Conservation (phyloP, 2,329 filamentous ascomycete species). For the Pseudonectria foliicola region DNA sequence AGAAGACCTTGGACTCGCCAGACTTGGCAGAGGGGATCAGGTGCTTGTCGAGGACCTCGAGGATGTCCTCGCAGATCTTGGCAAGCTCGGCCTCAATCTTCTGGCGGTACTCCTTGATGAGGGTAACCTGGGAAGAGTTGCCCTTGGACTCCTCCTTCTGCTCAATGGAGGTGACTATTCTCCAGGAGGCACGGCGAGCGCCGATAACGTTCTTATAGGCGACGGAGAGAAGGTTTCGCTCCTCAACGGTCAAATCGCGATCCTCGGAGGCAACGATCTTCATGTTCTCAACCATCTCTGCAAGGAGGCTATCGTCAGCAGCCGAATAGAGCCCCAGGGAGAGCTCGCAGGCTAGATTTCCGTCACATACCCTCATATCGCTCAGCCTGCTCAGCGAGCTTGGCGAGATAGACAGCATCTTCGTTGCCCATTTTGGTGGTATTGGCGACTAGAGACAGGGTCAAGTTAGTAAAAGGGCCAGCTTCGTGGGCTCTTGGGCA, state of each 20-base stretch:
- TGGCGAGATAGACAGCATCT: slow-evolving; percentile 98
- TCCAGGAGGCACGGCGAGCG: slow-evolving; percentile 95
- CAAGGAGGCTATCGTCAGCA: slow-evolving; percentile 65
- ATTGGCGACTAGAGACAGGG: slow-evolving; percentile 18
- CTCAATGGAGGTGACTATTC: slow-evolving; percentile 99
- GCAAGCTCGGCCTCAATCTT: slow-evolving; percentile 98
- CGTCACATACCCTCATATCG: slow-evolving; percentile 85
- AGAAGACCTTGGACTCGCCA: slow-evolving; percentile 99
- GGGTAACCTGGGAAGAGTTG: slow-evolving; percentile 85
- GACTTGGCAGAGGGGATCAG: slow-evolving; percentile 94
- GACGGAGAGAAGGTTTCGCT: slow-evolving; percentile 97
- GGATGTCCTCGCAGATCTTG: slow-evolving; percentile 96
- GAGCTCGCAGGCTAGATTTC: slow-evolving; percentile 1
- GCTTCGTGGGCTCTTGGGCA: background rate
- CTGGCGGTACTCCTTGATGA: slow-evolving; percentile 94
- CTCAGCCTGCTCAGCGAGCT: slow-evolving; percentile 99
- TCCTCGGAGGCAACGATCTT: slow-evolving; percentile 95
- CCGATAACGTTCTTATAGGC: slow-evolving; percentile 99
- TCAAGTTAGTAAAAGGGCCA: slow-evolving; percentile 18
- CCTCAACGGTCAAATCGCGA: slow-evolving; percentile 82
- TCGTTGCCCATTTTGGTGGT: slow-evolving; percentile 89
- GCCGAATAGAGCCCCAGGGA: slow-evolving; percentile 1
- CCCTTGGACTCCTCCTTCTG: slow-evolving; percentile 99
- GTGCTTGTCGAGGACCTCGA: slow-evolving; percentile 86
- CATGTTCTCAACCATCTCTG: slow-evolving; percentile 99